A percentile compares a stretch with the other conserved stretches of the same genome.
Conservation (phyloP, 2,329 filamentous ascomycete genomes). For the Karstenula rhodostoma region DNA sequence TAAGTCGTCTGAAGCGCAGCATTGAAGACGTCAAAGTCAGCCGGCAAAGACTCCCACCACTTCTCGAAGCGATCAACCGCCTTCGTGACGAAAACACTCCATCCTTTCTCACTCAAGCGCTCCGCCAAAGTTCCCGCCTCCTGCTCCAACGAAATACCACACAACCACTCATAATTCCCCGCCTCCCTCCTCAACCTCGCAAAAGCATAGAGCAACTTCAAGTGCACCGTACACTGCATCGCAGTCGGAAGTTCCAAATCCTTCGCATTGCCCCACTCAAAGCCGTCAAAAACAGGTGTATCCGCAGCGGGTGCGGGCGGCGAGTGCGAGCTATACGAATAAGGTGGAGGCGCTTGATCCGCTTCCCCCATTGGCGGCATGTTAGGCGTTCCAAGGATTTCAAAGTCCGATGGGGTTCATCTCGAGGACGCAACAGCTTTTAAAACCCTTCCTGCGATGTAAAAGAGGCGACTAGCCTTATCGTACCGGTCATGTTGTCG, state of each 20-base stretch:
- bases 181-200: slow-evolving; percentile 72
- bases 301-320: neutral
- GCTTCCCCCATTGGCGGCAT: neutral
- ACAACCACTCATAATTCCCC: slow-evolving; percentile 72
- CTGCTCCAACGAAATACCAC: slow-evolving; percentile 60
- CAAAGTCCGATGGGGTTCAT: no score
- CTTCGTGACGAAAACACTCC: slow-evolving; percentile 69
- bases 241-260: slow-evolving; percentile 48
- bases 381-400: no score
- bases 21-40: slow-evolving; percentile 22
- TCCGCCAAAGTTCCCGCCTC: neutral
- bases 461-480: neutral
- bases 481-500: neutral
- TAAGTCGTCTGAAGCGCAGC: neutral
- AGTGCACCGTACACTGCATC: slow-evolving; percentile 73
- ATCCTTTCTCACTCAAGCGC: neutral
- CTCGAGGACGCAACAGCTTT: no score
- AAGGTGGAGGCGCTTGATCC: neutral
- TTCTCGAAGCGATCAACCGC: slow-evolving; percentile 72
- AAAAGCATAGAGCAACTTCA: slow-evolving; percentile 75
- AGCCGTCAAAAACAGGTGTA: no score
- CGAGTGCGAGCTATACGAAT: neutral
- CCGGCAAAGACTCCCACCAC: slow-evolving; percentile 64
- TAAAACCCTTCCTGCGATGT: no score
- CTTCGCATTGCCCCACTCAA: neutral